phyloP scores from a whole-genome alignment of 306 rosid genomes.

The Dicorynia guianensis region DNA sequence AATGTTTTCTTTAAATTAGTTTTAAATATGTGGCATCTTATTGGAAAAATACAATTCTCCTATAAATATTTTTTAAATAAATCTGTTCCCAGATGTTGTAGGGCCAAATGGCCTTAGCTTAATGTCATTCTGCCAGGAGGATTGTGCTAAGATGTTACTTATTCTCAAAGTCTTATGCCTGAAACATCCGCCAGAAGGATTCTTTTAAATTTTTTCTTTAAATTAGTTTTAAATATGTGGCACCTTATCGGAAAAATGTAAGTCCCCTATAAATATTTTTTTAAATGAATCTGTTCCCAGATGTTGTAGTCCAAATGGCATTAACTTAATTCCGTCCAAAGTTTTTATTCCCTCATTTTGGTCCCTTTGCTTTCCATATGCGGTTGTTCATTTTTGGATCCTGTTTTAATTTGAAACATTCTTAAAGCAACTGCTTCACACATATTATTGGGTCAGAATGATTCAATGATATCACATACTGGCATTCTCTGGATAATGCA shows the following conservation, averaged over 20 bases:
- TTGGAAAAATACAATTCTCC: no score
- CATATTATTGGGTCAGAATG: constrained; percentile 26
- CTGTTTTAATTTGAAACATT: constrained; percentile 11
- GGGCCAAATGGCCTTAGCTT: neutral
- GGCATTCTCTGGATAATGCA: constrained; percentile 18
- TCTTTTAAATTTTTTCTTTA: no score
- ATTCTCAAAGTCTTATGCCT: constrained; percentile 10
- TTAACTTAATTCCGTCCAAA: neutral
- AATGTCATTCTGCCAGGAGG: no score
- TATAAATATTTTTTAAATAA: no score
- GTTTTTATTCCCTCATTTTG: neutral
- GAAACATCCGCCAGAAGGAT: no score
- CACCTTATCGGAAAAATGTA: neutral
- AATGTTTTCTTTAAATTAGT: no score
- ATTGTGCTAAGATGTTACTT: no score
- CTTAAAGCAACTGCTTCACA: constrained; percentile 14
- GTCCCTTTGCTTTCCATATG: neutral
- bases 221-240: constrained; percentile 1
- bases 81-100: no score
- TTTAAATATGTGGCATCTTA: no score
- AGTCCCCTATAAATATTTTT: constrained; percentile 4
- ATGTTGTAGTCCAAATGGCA: constrained; percentile 17
- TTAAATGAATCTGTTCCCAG: constrained; percentile 6
- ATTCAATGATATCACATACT: constrained; percentile 21
- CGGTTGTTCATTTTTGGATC: constrained; percentile 14